Evolutionary conservation across 805 yeast genomes (phyloP).

Genomic region (Schizosaccharomyces octosporus): DNA sequence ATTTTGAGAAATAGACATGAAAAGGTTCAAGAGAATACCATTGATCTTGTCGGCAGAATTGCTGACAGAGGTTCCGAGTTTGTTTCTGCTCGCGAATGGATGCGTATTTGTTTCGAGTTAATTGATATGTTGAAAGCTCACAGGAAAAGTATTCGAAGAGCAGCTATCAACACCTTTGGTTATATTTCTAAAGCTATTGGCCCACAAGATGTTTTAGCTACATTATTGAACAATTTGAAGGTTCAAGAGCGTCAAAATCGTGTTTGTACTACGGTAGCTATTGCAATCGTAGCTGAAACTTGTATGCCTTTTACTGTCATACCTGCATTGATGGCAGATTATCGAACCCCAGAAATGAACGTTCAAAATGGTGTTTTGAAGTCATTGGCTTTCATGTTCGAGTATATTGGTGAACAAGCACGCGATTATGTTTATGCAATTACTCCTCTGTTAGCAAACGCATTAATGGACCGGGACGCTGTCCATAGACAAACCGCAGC

Average conservation of each 20-base stretch:
- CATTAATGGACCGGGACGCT: constrained; percentile 66
- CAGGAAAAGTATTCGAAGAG: constrained; percentile 47
- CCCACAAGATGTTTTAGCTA: constrained; percentile 77
- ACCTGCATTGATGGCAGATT: constrained; percentile 90
- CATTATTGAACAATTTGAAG: constrained; percentile 56
- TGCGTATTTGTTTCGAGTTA: constrained; percentile 78
- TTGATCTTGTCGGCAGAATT: constrained; percentile 54
- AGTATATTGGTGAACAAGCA: constrained; percentile 62
- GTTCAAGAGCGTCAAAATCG: constrained; percentile 91
- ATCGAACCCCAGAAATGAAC: constrained; percentile 69
- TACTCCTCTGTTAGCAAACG: constrained; percentile 63
- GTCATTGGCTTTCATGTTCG: constrained; percentile 74
- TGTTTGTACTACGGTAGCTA: constrained; percentile 93
- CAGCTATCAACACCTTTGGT: constrained; percentile 82
- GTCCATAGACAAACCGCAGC: constrained; percentile 94
- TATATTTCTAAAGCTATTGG: constrained; percentile 78
- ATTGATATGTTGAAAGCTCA: constrained; percentile 71
- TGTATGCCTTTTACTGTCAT: constrained; percentile 82
- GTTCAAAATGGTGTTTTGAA: constrained; percentile 90
- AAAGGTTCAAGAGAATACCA: constrained; percentile 66
- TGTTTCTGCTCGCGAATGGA: constrained; percentile 86
- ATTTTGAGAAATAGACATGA: constrained; percentile 73
- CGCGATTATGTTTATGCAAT: constrained; percentile 62
- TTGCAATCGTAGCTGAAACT: constrained; percentile 82
- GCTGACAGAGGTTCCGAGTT: constrained; percentile 61